Evolutionary conservation across 2,329 filamentous ascomycete genomes (phyloP).

Genomic region (Ascocoryne sarcoides): DNA sequence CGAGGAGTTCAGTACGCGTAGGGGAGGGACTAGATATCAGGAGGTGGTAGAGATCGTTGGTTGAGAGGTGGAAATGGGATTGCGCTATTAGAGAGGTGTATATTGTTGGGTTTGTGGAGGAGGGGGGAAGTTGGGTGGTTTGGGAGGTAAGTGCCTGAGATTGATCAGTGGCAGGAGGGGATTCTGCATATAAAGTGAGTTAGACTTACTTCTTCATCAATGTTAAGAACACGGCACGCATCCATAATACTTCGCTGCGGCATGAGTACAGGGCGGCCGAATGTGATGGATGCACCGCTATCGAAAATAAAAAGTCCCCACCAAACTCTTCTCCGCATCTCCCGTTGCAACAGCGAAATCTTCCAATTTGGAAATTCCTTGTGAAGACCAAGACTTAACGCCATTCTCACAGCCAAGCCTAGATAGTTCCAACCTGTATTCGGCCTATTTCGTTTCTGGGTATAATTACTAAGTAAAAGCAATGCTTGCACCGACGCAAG

Average conservation of each 20-base stretch:
- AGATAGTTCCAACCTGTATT: constrained; percentile 44
- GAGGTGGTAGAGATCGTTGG: constrained; percentile 36
- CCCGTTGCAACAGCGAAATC: constrained; percentile 24
- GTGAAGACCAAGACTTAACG: constrained; percentile 41
- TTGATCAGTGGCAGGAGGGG: neutral
- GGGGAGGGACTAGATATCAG: constrained; percentile 35
- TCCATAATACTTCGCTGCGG: constrained; percentile 12
- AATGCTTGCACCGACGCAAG: constrained; percentile 38
- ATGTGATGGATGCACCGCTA: constrained; percentile 37
- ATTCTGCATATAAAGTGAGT: neutral
- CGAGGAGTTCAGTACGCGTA: constrained; percentile 33
- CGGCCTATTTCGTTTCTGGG: constrained; percentile 40
- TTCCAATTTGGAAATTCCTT: constrained; percentile 33
- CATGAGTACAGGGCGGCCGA: constrained; percentile 30
- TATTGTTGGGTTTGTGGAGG: constrained; percentile 32
- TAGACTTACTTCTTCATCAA: constrained; percentile 10
- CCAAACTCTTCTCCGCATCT: constrained; percentile 34
- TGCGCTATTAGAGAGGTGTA: constrained; percentile 36
- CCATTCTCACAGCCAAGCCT: constrained; percentile 42
- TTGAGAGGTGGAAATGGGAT: constrained; percentile 34
- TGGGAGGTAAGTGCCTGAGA: constrained; percentile 30
- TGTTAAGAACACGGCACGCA: constrained; percentile 13
- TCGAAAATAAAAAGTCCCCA: constrained; percentile 38
- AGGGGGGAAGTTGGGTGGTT: constrained; percentile 30
- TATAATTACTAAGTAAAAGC: constrained; percentile 38